A percentile compares a stretch with the other conserved stretches of the same genome.
Conservation (phyloP, 2,329 filamentous ascomycete genomes). For the Tolypocladium amazonense region DNA sequence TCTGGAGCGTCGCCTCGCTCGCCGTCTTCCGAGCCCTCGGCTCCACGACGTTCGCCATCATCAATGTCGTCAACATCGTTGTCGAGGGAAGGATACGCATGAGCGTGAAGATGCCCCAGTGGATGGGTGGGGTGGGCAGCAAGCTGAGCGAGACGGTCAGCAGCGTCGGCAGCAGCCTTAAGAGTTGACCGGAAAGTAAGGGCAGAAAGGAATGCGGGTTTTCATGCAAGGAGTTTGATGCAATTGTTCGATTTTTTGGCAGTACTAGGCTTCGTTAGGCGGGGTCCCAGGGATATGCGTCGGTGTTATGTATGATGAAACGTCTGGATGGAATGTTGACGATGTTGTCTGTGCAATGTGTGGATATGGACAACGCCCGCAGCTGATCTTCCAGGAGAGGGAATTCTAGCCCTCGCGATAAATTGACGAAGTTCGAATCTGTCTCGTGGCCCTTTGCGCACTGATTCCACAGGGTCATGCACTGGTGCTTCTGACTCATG, state of each 20-base stretch:
- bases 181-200: conserved; percentile 13
- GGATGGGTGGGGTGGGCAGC: conserved; percentile 31
- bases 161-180: conserved; percentile 34
- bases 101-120: conserved; percentile 37
- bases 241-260: not conserved
- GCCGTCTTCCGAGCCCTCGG: conserved; percentile 85
- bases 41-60: conserved; percentile 67
- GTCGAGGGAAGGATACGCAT: conserved; percentile 72
- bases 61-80: conserved; percentile 74
- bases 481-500: not conserved
- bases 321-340: conserved; percentile 1
- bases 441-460: not conserved
- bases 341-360: not conserved
- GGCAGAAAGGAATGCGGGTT: not conserved
- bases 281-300: not conserved
- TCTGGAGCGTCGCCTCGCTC: conserved; percentile 81
- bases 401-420: not conserved
- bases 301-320: conserved; percentile 8
- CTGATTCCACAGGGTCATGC: not conserved
- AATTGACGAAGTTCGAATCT: not conserved
- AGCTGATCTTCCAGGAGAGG: not conserved
- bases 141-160: conserved; percentile 37
- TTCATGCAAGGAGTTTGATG: not conserved
- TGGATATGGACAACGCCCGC: not conserved
- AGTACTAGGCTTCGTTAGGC: not conserved